Evolutionary conservation across 441 rosid species (phyloP).

Genomic region (Manihot esculenta): DNA sequence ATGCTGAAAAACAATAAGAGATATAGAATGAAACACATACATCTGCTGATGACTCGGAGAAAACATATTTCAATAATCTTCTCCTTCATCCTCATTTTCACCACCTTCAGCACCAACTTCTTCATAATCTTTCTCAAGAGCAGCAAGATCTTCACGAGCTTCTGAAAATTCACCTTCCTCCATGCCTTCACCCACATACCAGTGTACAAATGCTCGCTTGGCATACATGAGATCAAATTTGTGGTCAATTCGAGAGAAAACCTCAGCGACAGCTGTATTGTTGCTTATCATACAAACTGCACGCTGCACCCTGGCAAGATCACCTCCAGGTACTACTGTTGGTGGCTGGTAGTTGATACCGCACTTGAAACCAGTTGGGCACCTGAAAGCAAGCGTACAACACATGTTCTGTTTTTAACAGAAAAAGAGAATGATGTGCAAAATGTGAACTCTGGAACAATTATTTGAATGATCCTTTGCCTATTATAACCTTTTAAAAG

Average conservation of each 20-base stretch:
- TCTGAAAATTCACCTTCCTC: constrained; percentile 94
- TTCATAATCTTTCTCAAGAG: constrained; percentile 83
- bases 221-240: constrained; percentile 88
- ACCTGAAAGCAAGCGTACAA: constrained; percentile 40
- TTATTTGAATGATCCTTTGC: too few relatives aligned
- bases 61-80: constrained; percentile 42
- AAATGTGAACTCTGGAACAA: background rate
- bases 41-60: constrained; percentile 14
- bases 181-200: constrained; percentile 96
- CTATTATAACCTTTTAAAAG: background rate
- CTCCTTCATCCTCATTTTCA: constrained; percentile 59
- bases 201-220: constrained; percentile 87
- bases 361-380: constrained; percentile 90
- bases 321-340: constrained; percentile 81
- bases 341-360: constrained; percentile 92
- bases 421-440: background rate
- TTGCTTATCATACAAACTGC: constrained; percentile 94
- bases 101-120: constrained; percentile 80
- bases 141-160: constrained; percentile 91
- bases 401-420: constrained; percentile 9
- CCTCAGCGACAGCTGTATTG: constrained; percentile 86
- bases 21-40: constrained; percentile 13
- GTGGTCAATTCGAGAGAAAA: constrained; percentile 72
- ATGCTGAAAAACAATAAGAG: constrained; percentile 11
- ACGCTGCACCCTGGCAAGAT: constrained; percentile 78